These are phyloP conservation scores for Talaromyces verruculosus DNA, from an alignment of 2,329 filamentous ascomycete genomes.

Conservation along the genomic window DNA sequence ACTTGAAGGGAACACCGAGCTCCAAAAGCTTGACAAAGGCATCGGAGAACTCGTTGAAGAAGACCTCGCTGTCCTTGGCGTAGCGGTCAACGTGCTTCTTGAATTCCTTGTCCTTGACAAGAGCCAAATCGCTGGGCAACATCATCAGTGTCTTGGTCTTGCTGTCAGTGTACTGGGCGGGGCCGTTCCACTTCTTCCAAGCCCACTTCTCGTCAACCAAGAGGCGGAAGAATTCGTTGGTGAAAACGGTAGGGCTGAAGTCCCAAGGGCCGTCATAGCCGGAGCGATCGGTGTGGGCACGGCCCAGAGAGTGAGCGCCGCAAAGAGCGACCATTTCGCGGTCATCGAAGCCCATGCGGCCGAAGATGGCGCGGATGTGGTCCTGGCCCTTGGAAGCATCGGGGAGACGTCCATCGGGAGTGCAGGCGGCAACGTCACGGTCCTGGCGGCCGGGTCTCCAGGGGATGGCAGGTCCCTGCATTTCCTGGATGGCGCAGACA, in stretches of 20 bases:
- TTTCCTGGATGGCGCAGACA: slow-evolving; percentile 86
- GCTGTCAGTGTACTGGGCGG: slow-evolving; percentile 87
- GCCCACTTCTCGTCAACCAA: slow-evolving; percentile 90
- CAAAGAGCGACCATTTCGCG: slow-evolving; percentile 90
- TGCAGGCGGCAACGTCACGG: slow-evolving; percentile 77
- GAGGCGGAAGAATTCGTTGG: slow-evolving; percentile 92
- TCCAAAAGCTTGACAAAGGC: slow-evolving; percentile 84
- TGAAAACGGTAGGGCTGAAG: slow-evolving; percentile 85
- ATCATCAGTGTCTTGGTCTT: slow-evolving; percentile 90
- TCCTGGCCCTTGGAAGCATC: slow-evolving; percentile 75
- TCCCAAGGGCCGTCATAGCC: slow-evolving; percentile 90
- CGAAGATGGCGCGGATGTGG: slow-evolving; percentile 89
- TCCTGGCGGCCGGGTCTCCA: slow-evolving; percentile 86
- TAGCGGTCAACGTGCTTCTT: slow-evolving; percentile 78
- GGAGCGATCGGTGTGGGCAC: slow-evolving; percentile 84
- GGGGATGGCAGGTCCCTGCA: slow-evolving; percentile 83
- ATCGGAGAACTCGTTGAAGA: slow-evolving; percentile 89
- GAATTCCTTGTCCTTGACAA: slow-evolving; percentile 87
- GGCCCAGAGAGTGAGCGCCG: slow-evolving; percentile 83
- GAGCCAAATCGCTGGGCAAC: slow-evolving; percentile 86
- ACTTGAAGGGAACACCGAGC: slow-evolving; percentile 85
- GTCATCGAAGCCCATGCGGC: slow-evolving; percentile 97
- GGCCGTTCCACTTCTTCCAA: slow-evolving; percentile 87
- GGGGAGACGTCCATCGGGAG: slow-evolving; percentile 86
- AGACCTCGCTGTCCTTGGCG: slow-evolving; percentile 83